These are phyloP conservation scores for Zostera marina DNA, from an alignment of 116 monocot species.

Conservation along the genomic window DNA sequence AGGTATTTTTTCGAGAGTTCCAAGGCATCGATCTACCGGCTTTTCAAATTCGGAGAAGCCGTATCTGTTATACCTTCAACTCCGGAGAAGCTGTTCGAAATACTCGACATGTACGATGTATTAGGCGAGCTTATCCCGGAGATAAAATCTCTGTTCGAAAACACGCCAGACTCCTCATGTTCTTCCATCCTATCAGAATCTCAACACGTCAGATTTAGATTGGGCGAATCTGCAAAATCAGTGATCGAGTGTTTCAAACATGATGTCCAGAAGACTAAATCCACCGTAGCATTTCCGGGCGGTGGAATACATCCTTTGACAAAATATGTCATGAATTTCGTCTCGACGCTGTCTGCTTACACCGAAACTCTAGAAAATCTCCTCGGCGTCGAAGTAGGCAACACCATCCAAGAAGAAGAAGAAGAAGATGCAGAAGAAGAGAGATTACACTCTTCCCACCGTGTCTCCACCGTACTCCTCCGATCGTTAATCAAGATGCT, in stretches of 20 bases:
- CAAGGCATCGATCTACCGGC: constrained; percentile 30
- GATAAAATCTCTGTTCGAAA: constrained; percentile 16
- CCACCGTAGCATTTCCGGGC: constrained; percentile 13
- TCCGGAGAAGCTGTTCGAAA: constrained; percentile 39
- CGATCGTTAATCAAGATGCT: constrained; percentile 26
- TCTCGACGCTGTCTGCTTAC: constrained; percentile 25
- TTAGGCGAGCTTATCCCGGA: constrained; percentile 29
- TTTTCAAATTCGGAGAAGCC: constrained; percentile 41
- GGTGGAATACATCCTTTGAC: constrained; percentile 43
- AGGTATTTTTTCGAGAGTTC: constrained; percentile 33
- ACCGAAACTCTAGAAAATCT: constrained; percentile 19
- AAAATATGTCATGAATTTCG: constrained; percentile 62
- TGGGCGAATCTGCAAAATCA: constrained; percentile 25
- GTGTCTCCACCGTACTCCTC: constrained; percentile 2
- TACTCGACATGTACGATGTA: constrained; percentile 47
- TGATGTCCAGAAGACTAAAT: constrained; percentile 17
- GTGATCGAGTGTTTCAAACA: constrained; percentile 31
- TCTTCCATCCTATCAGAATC: constrained; percentile 34
- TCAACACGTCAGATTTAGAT: constrained; percentile 24
- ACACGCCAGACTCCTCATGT: constrained; percentile 12
- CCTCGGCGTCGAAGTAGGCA: constrained; percentile 13
- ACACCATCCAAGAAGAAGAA: neutral
- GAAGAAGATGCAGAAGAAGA: neutral
- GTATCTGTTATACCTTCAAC: constrained; percentile 33
- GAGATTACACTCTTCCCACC: neutral